Conservation (phyloP, 192 early-diverging fungal genomes). For the Backusella psychrophila region DNA sequence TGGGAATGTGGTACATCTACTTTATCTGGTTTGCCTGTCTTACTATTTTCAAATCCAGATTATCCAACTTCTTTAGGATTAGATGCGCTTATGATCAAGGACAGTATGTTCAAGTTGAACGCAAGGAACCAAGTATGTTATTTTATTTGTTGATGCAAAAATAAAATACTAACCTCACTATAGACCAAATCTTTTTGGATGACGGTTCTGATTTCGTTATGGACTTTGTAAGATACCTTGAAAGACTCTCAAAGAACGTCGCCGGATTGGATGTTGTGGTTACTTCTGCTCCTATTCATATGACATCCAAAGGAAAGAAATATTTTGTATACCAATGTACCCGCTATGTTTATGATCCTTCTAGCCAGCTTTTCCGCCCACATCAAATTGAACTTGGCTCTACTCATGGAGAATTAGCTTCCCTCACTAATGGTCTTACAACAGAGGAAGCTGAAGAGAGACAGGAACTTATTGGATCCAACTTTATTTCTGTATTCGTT, state of each 20-base stretch:
- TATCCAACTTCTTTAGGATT: conserved; percentile 55
- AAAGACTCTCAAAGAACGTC: conserved; percentile 19
- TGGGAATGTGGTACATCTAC: conserved; percentile 50
- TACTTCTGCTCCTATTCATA: conserved; percentile 40
- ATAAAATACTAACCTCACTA: neutral
- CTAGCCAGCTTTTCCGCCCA: conserved; percentile 52
- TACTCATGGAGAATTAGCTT: conserved; percentile 39
- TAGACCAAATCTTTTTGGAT: conserved; percentile 35
- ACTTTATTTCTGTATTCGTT: conserved; percentile 64
- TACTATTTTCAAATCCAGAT: conserved; percentile 37
- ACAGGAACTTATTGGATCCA: conserved; percentile 62
- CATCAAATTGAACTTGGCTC: conserved; percentile 55
- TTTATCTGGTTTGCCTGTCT: conserved; percentile 44
- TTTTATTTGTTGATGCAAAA: neutral
- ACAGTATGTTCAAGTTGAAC: conserved; percentile 49
- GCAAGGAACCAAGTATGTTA: conserved; percentile 22
- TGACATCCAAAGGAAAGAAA: conserved; percentile 46
- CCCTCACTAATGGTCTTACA: conserved; percentile 45
- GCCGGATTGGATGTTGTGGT: conserved; percentile 43
- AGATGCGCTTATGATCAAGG: conserved; percentile 39
- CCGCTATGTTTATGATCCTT: conserved; percentile 65
- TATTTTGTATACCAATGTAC: conserved; percentile 74
- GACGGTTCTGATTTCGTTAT: conserved; percentile 33
- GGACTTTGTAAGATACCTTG: conserved; percentile 25
- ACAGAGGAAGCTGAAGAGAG: conserved; percentile 50